Conservation (phyloP, 2,329 filamentous ascomycete genomes). For the Cylindrodendrum hubeiense region DNA sequence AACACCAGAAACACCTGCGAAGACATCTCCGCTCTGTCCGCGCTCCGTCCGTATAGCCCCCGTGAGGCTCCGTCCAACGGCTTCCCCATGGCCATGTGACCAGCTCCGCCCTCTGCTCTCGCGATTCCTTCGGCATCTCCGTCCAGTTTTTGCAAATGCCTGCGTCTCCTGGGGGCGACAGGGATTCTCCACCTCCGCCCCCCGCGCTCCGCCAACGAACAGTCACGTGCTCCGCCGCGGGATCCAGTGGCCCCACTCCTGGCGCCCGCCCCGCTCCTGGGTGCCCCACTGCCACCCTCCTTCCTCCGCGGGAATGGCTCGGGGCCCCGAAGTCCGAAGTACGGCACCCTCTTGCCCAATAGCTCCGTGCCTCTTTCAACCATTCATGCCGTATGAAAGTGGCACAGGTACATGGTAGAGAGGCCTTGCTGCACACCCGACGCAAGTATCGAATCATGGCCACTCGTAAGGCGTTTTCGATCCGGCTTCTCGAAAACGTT, state of each 20-base stretch:
- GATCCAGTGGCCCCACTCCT: constrained; percentile 20
- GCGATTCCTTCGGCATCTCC: constrained; percentile 4
- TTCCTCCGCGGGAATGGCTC: constrained; percentile 15
- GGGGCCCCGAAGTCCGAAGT: constrained; percentile 14
- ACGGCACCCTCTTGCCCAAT: not conserved
- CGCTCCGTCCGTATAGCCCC: not conserved
- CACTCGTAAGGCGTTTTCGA: not conserved
- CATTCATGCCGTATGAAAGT: constrained; percentile 1
- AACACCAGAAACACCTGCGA: not conserved
- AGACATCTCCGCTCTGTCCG: not conserved
- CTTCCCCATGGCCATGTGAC: not conserved
- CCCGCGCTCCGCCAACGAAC: constrained; percentile 21
- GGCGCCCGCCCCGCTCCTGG: constrained; percentile 30
- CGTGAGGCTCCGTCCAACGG: not conserved
- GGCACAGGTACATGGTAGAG: constrained; percentile 4
- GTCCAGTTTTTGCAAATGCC: not conserved
- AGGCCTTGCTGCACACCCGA: constrained; percentile 2
- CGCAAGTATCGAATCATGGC: not conserved
- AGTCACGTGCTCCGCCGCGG: constrained; percentile 43
- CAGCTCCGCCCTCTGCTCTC: not conserved
- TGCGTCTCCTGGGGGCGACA: constrained; percentile 10
- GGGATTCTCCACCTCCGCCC: constrained; percentile 17
- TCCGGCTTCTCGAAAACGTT: constrained; percentile 17
- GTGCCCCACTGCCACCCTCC: constrained; percentile 17
- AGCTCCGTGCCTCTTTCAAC: not conserved